phyloP scores from a whole-genome alignment of 202 grass and related monocot genomes.

The Schoenoplectus triqueter region DNA sequence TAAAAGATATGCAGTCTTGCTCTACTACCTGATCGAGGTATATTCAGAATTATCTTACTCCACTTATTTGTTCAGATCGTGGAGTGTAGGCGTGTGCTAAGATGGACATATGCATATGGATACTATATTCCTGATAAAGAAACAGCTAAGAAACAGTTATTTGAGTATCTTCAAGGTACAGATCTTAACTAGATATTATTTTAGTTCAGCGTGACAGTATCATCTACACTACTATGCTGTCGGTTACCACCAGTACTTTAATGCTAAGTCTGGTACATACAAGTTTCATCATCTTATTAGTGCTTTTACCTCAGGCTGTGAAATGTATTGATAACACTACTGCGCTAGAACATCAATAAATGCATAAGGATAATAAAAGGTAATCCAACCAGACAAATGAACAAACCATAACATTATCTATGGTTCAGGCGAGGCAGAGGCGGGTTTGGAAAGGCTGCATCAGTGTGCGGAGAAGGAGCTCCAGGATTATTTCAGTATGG shows the following conservation, averaged over 20 bases:
- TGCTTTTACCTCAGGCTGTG: neutral
- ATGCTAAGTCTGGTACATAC: neutral
- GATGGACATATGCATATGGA: constrained; percentile 96
- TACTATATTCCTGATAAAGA: constrained; percentile 81
- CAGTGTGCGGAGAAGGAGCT: constrained; percentile 96
- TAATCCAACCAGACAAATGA: neutral
- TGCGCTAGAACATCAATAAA: neutral
- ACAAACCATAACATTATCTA: neutral
- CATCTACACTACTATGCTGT: neutral
- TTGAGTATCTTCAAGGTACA: constrained; percentile 94
- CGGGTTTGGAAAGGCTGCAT: constrained; percentile 91
- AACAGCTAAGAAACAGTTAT: constrained; percentile 68
- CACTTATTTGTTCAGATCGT: constrained; percentile 44
- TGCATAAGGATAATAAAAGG: neutral
- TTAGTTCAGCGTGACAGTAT: neutral
- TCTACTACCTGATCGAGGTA: neutral
- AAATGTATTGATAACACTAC: neutral
- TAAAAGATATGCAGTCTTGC: neutral
- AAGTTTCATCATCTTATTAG: neutral
- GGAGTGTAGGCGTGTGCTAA: constrained; percentile 76
- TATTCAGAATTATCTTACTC: neutral
- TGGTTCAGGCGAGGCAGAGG: constrained; percentile 84
- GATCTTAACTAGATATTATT: constrained; percentile 25
- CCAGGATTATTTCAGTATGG: constrained; percentile 44
- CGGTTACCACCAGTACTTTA: neutral